phyloP scores from a whole-genome alignment of 2,329 filamentous ascomycete species.

The Leptographium procerum region DNA sequence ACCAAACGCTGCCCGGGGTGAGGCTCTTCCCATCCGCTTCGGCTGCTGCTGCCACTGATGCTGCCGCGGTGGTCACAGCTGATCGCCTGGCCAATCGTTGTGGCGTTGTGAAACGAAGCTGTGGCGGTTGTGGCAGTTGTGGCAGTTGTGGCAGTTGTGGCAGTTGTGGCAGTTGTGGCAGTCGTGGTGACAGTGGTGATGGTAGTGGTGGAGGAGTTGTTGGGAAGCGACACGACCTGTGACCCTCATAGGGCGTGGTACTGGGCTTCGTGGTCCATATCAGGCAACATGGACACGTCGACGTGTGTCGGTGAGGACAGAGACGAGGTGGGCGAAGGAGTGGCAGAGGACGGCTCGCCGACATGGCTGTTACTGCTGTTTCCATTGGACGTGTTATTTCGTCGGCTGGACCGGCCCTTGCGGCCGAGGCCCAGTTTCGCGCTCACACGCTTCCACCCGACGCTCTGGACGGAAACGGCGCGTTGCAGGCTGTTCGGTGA shows the following conservation, averaged over 20 bases:
- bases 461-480: constrained; percentile 42
- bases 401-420: constrained; percentile 36
- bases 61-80: background rate
- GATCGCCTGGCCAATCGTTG: background rate
- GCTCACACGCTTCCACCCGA: constrained; percentile 54
- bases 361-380: constrained; percentile 25
- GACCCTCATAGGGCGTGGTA: constrained; percentile 40
- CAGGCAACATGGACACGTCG: constrained; percentile 24
- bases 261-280: constrained; percentile 16
- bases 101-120: background rate
- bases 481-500: constrained; percentile 43
- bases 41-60: too few species aligned
- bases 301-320: constrained; percentile 14
- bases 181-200: constrained; percentile 12
- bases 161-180: constrained; percentile 14
- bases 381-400: constrained; percentile 29
- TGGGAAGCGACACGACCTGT: constrained; percentile 43
- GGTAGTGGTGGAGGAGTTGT: constrained; percentile 9
- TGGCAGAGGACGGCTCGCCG: constrained; percentile 5
- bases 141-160: constrained; percentile 5
- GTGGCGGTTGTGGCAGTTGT: constrained; percentile 6
- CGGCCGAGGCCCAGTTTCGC: constrained; percentile 41
- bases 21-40: constrained; percentile 31
- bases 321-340: constrained; percentile 1
- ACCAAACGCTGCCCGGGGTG: constrained; percentile 32